These are phyloP conservation scores for Aspergillus leporis DNA, from an alignment of 495 filamentous ascomycete species.

Conservation along the genomic window DNA sequence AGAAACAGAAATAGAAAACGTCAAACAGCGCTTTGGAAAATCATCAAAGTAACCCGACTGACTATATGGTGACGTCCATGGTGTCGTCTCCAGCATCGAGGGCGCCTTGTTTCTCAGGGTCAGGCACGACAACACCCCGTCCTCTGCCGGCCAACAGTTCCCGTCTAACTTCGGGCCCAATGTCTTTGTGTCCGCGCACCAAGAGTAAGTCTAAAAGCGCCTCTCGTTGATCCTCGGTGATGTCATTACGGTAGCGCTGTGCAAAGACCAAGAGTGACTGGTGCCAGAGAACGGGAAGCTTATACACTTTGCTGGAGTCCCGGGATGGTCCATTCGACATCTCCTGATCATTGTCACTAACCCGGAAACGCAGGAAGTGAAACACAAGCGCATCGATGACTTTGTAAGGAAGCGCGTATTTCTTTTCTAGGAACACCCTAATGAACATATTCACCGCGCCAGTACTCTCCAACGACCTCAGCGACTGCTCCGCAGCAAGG, in stretches of 20 bases:
- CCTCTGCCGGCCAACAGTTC: conserved; percentile 89
- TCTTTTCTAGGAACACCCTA: conserved; percentile 88
- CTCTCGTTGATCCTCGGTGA: conserved; percentile 91
- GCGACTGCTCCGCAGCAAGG: conserved; percentile 84
- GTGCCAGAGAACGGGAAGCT: conserved; percentile 87
- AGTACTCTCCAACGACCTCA: conserved; percentile 71
- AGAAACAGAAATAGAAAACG: not conserved
- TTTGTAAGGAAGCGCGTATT: conserved; percentile 92
- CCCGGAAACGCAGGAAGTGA: conserved; percentile 89
- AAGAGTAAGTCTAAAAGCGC: conserved; percentile 87
- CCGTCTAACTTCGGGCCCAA: conserved; percentile 88
- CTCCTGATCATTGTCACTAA: conserved; percentile 49
- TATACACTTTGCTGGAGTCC: conserved; percentile 50
- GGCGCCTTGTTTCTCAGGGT: conserved; percentile 52
- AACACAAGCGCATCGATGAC: conserved; percentile 94
- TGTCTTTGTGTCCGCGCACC: conserved; percentile 80
- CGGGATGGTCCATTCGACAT: conserved; percentile 40
- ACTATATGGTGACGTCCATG: conserved; percentile 61
- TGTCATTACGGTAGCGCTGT: conserved; percentile 89
- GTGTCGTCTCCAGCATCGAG: conserved; percentile 82
- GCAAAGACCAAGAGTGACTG: conserved; percentile 87
- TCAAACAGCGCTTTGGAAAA: conserved; percentile 16
- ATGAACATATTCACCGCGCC: conserved; percentile 92
- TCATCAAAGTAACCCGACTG: conserved; percentile 25
- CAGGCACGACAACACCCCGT: conserved; percentile 71